Percentiles rank a stretch among this genome's conserved stretches.
Evolutionary conservation across 179 eudicot species (phyloP).

Genomic region (Silene coronaria): DNA sequence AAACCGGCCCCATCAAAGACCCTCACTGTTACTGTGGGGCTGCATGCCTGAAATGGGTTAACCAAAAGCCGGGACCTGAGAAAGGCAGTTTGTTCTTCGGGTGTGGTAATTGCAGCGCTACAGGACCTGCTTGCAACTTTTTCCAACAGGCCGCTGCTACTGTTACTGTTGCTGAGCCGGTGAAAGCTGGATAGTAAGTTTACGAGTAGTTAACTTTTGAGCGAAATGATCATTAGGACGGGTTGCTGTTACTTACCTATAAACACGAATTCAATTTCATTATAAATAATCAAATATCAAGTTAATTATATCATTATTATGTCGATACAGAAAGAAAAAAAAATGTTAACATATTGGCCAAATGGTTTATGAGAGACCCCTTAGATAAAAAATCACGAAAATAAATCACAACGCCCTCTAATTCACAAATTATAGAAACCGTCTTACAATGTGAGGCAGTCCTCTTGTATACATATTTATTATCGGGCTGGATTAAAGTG

Average conservation of each 20-base stretch:
- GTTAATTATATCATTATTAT: background rate
- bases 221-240: slow-evolving; percentile 10
- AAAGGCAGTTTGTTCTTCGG: slow-evolving; percentile 71
- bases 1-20: slow-evolving; percentile 22
- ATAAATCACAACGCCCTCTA: too few species aligned
- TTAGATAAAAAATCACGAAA: too few species aligned
- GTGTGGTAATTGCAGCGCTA: slow-evolving; percentile 80
- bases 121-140: slow-evolving; percentile 67
- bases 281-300: slow-evolving; percentile 18
- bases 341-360: background rate
- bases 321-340: background rate
- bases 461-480: too few species aligned
- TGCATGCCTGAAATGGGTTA: slow-evolving; percentile 50
- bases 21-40: slow-evolving; percentile 66
- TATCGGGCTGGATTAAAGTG: too few species aligned
- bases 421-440: too few species aligned
- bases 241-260: slow-evolving; percentile 8
- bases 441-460: too few species aligned
- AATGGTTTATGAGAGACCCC: too few species aligned
- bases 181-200: slow-evolving; percentile 21
- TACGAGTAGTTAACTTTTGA: slow-evolving; percentile 40
- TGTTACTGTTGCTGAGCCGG: slow-evolving; percentile 33
- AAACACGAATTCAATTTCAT: slow-evolving; percentile 19
- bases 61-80: slow-evolving; percentile 61
- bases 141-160: slow-evolving; percentile 28